These are phyloP conservation scores for Cucumis sativus DNA, from an alignment of 306 rosid genomes.

Conservation along the genomic window Cucumber_9930_V3 NC_026656.2:12927501-12928000, in stretches of 20 bases:
- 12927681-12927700: slow-evolving; percentile 9
- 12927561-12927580: not conserved
- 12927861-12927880: not conserved
- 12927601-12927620: slow-evolving; percentile 1
- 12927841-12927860: not conserved
- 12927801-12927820: not conserved
- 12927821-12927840: not conserved
- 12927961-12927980: not conserved
- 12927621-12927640: not conserved
- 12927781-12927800: slow-evolving; percentile 4
- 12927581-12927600: slow-evolving; percentile 2
- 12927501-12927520: not conserved
- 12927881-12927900: not conserved
- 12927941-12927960: not conserved
- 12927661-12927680: slow-evolving; percentile 12
- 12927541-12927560: not conserved
- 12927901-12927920: not conserved
- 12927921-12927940: not conserved
- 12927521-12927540: not conserved
- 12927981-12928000: not conserved
- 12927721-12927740: slow-evolving; percentile 35
- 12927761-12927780: slow-evolving; percentile 19
- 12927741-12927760: slow-evolving; percentile 32
- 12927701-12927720: slow-evolving; percentile 36
- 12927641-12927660: slow-evolving; percentile 15